A percentile compares a stretch with the other conserved stretches of the same genome.
Evolutionary conservation across 1,139 yeast genomes (phyloP).

Genomic region (Saccharomyces uvarum): DNA sequence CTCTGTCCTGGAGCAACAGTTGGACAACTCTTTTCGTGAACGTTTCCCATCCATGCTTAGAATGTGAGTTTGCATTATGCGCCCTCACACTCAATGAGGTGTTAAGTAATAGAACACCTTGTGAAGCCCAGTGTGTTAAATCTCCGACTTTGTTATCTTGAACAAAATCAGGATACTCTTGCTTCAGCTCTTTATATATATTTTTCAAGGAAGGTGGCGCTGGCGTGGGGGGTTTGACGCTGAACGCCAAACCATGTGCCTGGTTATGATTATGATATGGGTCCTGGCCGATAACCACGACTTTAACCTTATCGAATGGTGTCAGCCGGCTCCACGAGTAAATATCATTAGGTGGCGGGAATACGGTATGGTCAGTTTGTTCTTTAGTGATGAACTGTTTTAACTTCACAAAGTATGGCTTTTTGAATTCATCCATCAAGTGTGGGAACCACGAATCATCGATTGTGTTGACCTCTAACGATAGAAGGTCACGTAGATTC

Average conservation of each 20-base stretch:
- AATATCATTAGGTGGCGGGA: conserved; percentile 72
- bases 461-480: conserved; percentile 60
- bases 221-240: conserved; percentile 73
- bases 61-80: conserved; percentile 88
- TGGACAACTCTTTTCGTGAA: conserved; percentile 71
- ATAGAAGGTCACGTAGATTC: conserved; percentile 49
- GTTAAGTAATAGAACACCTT: conserved; percentile 84
- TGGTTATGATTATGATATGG: conserved; percentile 91
- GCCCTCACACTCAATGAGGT: conserved; percentile 89
- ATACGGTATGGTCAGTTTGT: conserved; percentile 36
- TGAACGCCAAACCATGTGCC: conserved; percentile 94
- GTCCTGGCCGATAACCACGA: conserved; percentile 87
- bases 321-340: conserved; percentile 91
- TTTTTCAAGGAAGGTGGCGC: conserved; percentile 89
- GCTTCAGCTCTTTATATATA: conserved; percentile 70
- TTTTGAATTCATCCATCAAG: conserved; percentile 64
- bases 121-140: conserved; percentile 74
- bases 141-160: conserved; percentile 48
- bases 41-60: conserved; percentile 86
- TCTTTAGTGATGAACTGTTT: conserved; percentile 36
- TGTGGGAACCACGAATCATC: conserved; percentile 73
- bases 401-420: conserved; percentile 75
- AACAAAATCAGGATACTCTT: conserved; percentile 54
- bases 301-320: conserved; percentile 66
- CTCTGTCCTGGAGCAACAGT: conserved; percentile 38